Base-by-base conservation (phyloP, 495 filamentous ascomycete genomes). In the Hypoxylon trugodes region DNA sequence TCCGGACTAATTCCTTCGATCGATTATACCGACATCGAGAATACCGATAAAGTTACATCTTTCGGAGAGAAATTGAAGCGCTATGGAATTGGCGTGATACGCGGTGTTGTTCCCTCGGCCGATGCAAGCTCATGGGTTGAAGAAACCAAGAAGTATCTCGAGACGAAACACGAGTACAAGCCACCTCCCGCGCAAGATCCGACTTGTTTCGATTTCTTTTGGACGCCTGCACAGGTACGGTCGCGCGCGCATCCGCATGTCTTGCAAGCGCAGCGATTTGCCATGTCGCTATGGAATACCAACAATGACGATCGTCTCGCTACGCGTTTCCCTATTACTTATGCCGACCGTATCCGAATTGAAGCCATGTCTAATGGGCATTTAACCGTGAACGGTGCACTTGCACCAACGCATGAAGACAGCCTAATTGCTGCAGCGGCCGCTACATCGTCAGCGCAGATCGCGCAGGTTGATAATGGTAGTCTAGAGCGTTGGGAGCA, bases 171-270 rank as follows among this genome's bases (percentile, higher is more conserved):
- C 66, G 74, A 77, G 60, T 78, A 82, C 59, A 79, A 82, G 56
- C 75, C 85, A 71, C 84, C 73, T 45, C 71, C 79, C 53, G 73
- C 82, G 43, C 64, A 81, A 63, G 67, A 79, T 69, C 93, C 93
- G 0, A 89, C 91, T 19, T 94, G 96, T 10, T 97, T 90, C 74
- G 93, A 97, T 75, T 85, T 96, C 33, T 96, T 96, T 80, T 97
- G 93, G 93, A 89, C 90, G 1, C 90, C 89, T 6, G 81, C 88
- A 2, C 93, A 97, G 74, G 82, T 91, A 35, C 84, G 87, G 59
- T 92, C 93, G 22, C 86, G 93, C 35, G 85, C 87, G 0, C 88
- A 97, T 69, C 84, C 90, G 15, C 86, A 89, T 61, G 74, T 96
- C 62, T 78, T 96, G 16, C 77, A 81, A 47, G 82, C 91, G 0